Conservation (phyloP, 164 flowering plant genomes). For the Magnolia sinica region DNA sequence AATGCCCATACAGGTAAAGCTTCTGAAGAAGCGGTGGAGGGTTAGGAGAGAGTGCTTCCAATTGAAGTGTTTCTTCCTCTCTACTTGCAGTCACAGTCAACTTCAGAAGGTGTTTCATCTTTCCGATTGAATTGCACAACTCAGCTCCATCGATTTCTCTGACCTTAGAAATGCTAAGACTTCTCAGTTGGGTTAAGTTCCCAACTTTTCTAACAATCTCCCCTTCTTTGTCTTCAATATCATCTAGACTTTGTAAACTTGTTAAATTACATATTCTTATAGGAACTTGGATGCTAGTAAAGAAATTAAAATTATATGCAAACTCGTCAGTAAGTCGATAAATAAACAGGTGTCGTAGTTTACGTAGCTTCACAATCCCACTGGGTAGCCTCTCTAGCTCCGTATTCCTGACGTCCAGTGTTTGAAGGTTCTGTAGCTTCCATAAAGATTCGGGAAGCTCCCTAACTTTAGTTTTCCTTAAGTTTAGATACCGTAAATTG, state of each 20-base stretch:
- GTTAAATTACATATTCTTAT: background rate
- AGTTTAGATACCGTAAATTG: background rate
- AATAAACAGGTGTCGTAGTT: background rate
- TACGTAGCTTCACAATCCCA: background rate
- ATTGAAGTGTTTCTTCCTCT: constrained; percentile 19
- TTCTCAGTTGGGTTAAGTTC: background rate
- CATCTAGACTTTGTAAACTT: background rate
- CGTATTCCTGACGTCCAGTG: background rate
- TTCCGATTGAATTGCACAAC: constrained; percentile 35
- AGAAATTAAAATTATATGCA: background rate
- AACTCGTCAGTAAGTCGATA: background rate
- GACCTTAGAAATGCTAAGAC: constrained; percentile 2
- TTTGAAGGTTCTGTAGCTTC: background rate
- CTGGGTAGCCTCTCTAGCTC: background rate
- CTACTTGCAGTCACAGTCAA: constrained; percentile 20
- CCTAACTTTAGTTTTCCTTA: background rate
- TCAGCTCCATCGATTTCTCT: constrained; percentile 14
- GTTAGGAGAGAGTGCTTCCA: constrained; percentile 24
- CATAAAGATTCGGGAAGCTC: background rate
- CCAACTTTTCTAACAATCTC: background rate
- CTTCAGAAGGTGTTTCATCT: constrained; percentile 26
- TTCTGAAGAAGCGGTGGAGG: constrained; percentile 5
- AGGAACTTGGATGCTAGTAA: background rate
- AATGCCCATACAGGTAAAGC: constrained; percentile 15
- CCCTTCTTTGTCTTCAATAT: background rate